These are phyloP conservation scores for Fusarium kyushuense DNA, from an alignment of 2,329 filamentous ascomycete genomes.

Conservation along the genomic window DNA sequence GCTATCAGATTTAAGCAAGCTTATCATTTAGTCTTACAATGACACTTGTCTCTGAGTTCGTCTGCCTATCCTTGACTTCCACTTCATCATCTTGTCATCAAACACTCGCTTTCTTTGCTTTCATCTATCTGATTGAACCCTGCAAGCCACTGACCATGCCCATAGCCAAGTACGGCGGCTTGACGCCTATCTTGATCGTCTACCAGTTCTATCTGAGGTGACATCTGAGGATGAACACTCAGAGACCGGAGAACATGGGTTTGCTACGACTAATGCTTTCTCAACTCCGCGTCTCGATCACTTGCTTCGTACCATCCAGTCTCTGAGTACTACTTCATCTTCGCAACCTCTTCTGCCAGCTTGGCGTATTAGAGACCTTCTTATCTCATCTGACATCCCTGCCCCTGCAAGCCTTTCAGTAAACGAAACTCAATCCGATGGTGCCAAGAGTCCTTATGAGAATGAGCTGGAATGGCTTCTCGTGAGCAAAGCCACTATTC, in stretches of 20 bases:
- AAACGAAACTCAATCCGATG: conserved; percentile 42
- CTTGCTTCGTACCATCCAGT: conserved; percentile 75
- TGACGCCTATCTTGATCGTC: conserved; percentile 74
- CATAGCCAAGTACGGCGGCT: conserved; percentile 71
- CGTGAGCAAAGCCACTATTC: conserved; percentile 90
- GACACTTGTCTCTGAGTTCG: conserved; percentile 50
- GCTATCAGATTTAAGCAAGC: conserved; percentile 28
- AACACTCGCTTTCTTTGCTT: neutral
- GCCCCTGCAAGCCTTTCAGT: conserved; percentile 53
- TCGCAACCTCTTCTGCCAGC: conserved; percentile 72
- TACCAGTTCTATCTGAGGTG: conserved; percentile 59
- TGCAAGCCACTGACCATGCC: conserved; percentile 34
- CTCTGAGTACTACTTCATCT: conserved; percentile 76
- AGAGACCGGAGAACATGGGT: conserved; percentile 52
- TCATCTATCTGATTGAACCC: conserved; percentile 11
- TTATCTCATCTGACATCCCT: conserved; percentile 72
- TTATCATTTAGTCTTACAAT: conserved; percentile 36
- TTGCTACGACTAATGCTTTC: conserved; percentile 57
- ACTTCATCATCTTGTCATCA: neutral
- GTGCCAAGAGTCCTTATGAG: conserved; percentile 67
- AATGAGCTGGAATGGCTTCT: conserved; percentile 90
- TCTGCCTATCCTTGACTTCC: conserved; percentile 35
- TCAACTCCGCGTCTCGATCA: conserved; percentile 68
- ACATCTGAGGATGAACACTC: conserved; percentile 57
- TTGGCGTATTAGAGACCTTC: conserved; percentile 69